Conservation (phyloP, 257 asterid genomes). For the Fraxinus cuspidata region DNA sequence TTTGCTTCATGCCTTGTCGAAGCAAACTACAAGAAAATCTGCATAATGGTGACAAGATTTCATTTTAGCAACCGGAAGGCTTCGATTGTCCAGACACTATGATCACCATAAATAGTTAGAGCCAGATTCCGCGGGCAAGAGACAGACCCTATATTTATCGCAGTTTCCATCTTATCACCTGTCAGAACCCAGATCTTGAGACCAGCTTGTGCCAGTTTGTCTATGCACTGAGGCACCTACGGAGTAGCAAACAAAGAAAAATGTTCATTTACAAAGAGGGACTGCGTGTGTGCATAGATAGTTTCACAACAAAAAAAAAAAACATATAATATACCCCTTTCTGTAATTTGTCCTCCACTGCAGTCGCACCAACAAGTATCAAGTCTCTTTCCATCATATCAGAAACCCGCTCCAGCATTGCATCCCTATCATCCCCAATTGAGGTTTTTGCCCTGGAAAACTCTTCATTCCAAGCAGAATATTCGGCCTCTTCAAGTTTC, state of each 20-base stretch:
- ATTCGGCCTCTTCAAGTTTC: slow-evolving; percentile 77
- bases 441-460: slow-evolving; percentile 80
- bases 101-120: slow-evolving; percentile 18
- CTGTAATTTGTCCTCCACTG: slow-evolving; percentile 99
- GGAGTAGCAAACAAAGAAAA: slow-evolving; percentile 22
- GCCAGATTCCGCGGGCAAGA: slow-evolving; percentile 24
- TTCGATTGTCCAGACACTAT: slow-evolving; percentile 17
- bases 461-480: slow-evolving; percentile 87
- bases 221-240: slow-evolving; percentile 98
- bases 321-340: slow-evolving; percentile 68
- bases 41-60: slow-evolving; percentile 32
- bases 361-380: slow-evolving; percentile 96
- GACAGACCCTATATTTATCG: slow-evolving; percentile 96
- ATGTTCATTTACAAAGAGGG: slow-evolving; percentile 1
- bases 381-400: slow-evolving; percentile 89
- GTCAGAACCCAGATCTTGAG: slow-evolving; percentile 98
- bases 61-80: slow-evolving; percentile 17
- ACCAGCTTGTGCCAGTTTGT: slow-evolving; percentile 98
- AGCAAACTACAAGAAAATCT: slow-evolving; percentile 97
- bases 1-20: slow-evolving; percentile 97
- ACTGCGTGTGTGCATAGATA: not conserved
- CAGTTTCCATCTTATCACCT: slow-evolving; percentile 99
- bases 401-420: slow-evolving; percentile 76
- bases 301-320: not conserved
- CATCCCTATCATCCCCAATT: slow-evolving; percentile 79